These are phyloP conservation scores for Phialophora expanda DNA, from an alignment of 2,329 filamentous ascomycete genomes.

Conservation along the genomic window DNA sequence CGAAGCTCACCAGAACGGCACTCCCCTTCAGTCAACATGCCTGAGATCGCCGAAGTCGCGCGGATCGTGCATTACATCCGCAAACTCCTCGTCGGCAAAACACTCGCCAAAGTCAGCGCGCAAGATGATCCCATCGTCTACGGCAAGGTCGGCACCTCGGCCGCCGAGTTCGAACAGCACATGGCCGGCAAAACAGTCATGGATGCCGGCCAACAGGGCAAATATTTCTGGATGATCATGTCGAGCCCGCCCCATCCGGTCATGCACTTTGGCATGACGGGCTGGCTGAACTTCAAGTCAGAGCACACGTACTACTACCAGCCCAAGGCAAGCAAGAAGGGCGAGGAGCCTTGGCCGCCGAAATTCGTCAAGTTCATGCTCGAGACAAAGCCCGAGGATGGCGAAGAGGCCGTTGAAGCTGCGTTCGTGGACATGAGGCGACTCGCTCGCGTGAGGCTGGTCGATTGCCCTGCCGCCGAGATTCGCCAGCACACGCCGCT, in stretches of 20 bases:
- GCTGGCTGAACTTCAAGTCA: conserved; percentile 87
- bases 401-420: conserved; percentile 63
- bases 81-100: conserved; percentile 82
- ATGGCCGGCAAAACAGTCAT: conserved; percentile 75
- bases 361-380: conserved; percentile 87
- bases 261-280: conserved; percentile 79
- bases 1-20: neutral
- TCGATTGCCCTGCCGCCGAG: conserved; percentile 76
- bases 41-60: conserved; percentile 68
- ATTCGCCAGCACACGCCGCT: conserved; percentile 80
- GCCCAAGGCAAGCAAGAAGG: conserved; percentile 57
- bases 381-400: conserved; percentile 62
- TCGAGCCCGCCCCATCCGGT: conserved; percentile 79
- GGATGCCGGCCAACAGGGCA: conserved; percentile 82
- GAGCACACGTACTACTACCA: conserved; percentile 82
- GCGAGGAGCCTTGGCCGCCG: conserved; percentile 76
- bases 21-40: conserved; percentile 45
- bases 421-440: conserved; percentile 86
- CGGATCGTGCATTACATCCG: conserved; percentile 85
- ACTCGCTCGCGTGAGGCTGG: conserved; percentile 77
- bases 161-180: conserved; percentile 72
- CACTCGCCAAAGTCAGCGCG: conserved; percentile 70
- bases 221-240: conserved; percentile 94
- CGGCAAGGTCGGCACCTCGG: conserved; percentile 85
- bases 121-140: conserved; percentile 84